Conservation (phyloP, 2,329 filamentous ascomycete species). For the Exophiala aquamarina region DNA sequence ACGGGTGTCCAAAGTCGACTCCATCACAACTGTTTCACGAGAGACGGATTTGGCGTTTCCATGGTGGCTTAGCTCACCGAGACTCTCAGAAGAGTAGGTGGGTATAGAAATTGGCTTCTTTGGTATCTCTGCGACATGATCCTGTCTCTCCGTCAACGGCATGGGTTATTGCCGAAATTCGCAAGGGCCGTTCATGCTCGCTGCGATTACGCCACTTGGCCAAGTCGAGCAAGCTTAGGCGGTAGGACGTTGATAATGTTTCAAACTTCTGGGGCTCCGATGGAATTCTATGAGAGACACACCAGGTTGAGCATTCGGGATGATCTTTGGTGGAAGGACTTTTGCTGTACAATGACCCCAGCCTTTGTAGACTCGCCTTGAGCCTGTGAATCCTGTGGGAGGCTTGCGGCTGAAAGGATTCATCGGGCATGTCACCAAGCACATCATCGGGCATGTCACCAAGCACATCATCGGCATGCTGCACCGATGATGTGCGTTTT, state of each 20-base stretch:
- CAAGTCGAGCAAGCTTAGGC: constrained; percentile 5
- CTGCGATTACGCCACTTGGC: constrained; percentile 19
- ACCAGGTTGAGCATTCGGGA: not conserved
- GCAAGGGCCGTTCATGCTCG: constrained; percentile 15
- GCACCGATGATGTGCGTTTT: constrained; percentile 21
- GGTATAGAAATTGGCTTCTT: constrained; percentile 9
- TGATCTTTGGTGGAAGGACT: no score
- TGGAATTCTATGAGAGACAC: constrained; percentile 4
- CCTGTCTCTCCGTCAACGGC: constrained; percentile 5
- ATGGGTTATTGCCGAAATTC: constrained; percentile 18
- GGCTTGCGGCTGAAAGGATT: constrained; percentile 30
- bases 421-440: constrained; percentile 27
- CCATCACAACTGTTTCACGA: constrained; percentile 14
- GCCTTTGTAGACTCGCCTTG: no score
- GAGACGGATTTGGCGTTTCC: constrained; percentile 13
- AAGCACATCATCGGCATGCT: constrained; percentile 14
- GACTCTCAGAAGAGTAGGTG: constrained; percentile 14
- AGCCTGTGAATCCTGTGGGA: constrained; percentile 13
- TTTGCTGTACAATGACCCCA: no score
- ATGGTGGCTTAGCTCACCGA: constrained; percentile 8
- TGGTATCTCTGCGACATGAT: constrained; percentile 10
- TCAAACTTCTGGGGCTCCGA: constrained; percentile 12
- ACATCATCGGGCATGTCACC: constrained; percentile 16
- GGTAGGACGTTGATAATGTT: constrained; percentile 9
- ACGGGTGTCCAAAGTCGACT: not conserved